These are phyloP conservation scores for Ustanciosporium gigantosporum DNA, from an alignment of 1,284 basidiomycete species.

Conservation along the genomic window DNA sequence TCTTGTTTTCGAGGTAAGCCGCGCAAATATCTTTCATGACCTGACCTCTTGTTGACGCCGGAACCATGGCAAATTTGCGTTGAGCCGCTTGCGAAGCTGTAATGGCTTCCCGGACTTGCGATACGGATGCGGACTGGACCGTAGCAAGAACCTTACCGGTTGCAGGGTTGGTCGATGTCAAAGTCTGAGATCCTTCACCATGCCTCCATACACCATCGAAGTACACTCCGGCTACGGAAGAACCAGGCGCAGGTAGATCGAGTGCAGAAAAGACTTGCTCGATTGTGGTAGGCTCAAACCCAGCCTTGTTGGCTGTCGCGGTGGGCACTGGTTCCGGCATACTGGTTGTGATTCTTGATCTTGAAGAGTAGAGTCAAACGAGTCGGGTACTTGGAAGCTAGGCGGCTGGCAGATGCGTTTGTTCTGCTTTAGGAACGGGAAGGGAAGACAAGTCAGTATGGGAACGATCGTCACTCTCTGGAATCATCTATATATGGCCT, in stretches of 20 bases:
- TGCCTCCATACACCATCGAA: constrained; percentile 46
- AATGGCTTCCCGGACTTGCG: constrained; percentile 71
- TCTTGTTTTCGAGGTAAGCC: constrained; percentile 77
- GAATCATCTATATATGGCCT: too few relatives aligned
- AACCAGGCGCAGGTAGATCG: constrained; percentile 24
- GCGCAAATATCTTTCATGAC: constrained; percentile 83
- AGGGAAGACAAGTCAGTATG: too few relatives aligned
- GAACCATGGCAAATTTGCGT: constrained; percentile 72
- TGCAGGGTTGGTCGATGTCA: constrained; percentile 47
- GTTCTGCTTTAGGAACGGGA: too few relatives aligned
- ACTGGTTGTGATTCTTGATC: not conserved
- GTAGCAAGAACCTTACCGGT: constrained; percentile 44
- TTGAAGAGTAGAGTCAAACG: too few relatives aligned
- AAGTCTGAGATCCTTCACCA: constrained; percentile 9
- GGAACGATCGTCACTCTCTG: too few relatives aligned
- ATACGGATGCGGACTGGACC: constrained; percentile 67
- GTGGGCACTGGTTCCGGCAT: constrained; percentile 27
- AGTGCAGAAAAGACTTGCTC: constrained; percentile 18
- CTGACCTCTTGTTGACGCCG: constrained; percentile 84
- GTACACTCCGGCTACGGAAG: constrained; percentile 36
- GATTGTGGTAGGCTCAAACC: constrained; percentile 3
- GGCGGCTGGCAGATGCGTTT: too few relatives aligned
- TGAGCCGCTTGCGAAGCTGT: constrained; percentile 74
- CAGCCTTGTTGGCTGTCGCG: not conserved
- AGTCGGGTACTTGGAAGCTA: too few relatives aligned